These are phyloP conservation scores for Naganishia albida DNA, from an alignment of 1,284 basidiomycete species.

Conservation along the genomic window DNA sequence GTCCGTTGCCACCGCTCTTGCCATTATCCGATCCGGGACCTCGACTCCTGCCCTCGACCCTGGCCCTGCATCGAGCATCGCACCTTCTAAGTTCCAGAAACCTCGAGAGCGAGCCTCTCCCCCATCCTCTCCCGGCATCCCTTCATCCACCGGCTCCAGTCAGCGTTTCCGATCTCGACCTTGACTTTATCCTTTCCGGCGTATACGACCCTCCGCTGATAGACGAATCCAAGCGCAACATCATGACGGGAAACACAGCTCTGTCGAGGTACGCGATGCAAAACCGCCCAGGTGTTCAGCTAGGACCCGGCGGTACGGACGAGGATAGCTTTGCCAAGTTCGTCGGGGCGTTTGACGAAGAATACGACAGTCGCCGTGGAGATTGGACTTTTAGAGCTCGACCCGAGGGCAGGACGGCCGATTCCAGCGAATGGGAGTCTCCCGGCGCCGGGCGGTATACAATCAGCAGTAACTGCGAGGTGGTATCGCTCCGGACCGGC, in stretches of 20 bases:
- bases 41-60: constrained; percentile 49
- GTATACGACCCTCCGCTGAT: constrained; percentile 35
- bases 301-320: constrained; percentile 43
- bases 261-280: constrained; percentile 34
- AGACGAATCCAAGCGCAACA: constrained; percentile 26
- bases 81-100: constrained; percentile 51
- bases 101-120: constrained; percentile 50
- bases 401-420: constrained; percentile 12
- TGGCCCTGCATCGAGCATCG: constrained; percentile 52
- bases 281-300: constrained; percentile 22
- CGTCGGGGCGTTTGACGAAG: constrained; percentile 55
- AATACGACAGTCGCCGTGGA: constrained; percentile 54
- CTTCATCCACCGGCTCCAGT: constrained; percentile 53
- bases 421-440: constrained; percentile 47
- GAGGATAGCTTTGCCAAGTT: constrained; percentile 56
- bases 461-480: constrained; percentile 46
- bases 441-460: constrained; percentile 49
- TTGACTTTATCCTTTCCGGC: constrained; percentile 55
- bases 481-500: constrained; percentile 43
- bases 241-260: constrained; percentile 26
- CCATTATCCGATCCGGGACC: constrained; percentile 54
- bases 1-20: constrained; percentile 51
- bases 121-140: constrained; percentile 51
- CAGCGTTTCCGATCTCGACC: constrained; percentile 55
- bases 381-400: constrained; percentile 54